Evolutionary conservation across 352 stramenopile genomes (phyloP), one percentile per base, ranked within the genome.

Genomic region (Phytophthora litchii): DNA sequence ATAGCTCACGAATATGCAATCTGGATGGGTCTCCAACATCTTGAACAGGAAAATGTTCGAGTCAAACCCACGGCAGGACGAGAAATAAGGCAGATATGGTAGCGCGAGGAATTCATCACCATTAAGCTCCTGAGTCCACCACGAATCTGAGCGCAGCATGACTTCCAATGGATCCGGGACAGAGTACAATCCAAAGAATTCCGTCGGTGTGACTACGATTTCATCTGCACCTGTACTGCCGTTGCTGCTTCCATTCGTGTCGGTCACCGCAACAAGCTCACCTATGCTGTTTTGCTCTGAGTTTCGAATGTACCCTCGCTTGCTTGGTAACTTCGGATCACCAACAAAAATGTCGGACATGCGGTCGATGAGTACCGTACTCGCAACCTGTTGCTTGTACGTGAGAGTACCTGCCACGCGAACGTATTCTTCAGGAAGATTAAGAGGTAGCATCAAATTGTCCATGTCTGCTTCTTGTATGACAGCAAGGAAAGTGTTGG

Each of bases 71-170:
- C 93, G 77, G 54, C 96, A 99, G 31, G 94, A 97, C n/a, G 89
- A 98, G 38, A 99, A 97, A 67, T 96, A 99, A 0, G 96, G 97
- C 37, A 99, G 70, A 60, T 99, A 99, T 1, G 96, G 90, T 17
- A 99, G 71, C 5, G 78, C 84, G n/a, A 98, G 62, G 44, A 92
- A 96, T 2, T 77, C 64, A 3, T 68, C 55, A 0, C 67, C 83
- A 12, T 74, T 69, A 0, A 92, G 60, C 29, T 96, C 78, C 11
- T 88, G 71, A 16, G 67, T 67, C 91, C 91, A 97, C 84, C 84
- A 94, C 13, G 70, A 72, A 38, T 89, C 72, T 2, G 74, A 78
- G 14, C 74, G 72, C 25, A 74, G 40, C 3, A 89, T 68, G 6
- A 35, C 62, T 4, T 66, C 61, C n/a, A 85, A 32, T 2, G 64